These are phyloP conservation scores for Viola odorata DNA, from an alignment of 345 rosid genomes.

Conservation along the genomic window DNA sequence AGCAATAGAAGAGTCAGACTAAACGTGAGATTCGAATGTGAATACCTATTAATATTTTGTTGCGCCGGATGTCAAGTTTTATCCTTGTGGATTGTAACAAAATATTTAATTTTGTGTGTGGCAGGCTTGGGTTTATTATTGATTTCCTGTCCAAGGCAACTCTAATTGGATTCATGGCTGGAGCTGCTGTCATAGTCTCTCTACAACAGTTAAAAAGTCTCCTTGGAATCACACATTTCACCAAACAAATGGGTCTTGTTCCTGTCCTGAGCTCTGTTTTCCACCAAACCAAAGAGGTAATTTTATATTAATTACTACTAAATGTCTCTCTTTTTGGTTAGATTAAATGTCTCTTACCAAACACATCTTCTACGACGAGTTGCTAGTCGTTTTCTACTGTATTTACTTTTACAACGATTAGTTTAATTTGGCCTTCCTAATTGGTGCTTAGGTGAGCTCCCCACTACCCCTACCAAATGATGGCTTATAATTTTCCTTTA, in stretches of 20 bases:
- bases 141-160: conserved; percentile 91
- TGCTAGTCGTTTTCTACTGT: background rate
- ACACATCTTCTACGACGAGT: background rate
- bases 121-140: conserved; percentile 84
- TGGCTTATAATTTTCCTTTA: background rate
- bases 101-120: background rate
- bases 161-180: conserved; percentile 92
- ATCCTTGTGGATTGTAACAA: background rate
- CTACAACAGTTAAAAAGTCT: conserved; percentile 85
- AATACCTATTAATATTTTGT: no score
- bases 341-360: background rate
- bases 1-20: no score
- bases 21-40: no score
- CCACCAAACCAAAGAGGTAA: conserved; percentile 65
- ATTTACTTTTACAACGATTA: background rate
- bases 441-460: background rate
- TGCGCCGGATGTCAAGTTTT: no score
- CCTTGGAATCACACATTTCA: conserved; percentile 92
- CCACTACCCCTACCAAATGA: background rate
- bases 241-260: conserved; percentile 67
- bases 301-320: background rate
- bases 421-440: background rate
- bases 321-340: background rate
- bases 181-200: conserved; percentile 93
- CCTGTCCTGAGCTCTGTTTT: conserved; percentile 84